phyloP scores from a whole-genome alignment of 306 rosid species.

The Vigna radiata region DNA sequence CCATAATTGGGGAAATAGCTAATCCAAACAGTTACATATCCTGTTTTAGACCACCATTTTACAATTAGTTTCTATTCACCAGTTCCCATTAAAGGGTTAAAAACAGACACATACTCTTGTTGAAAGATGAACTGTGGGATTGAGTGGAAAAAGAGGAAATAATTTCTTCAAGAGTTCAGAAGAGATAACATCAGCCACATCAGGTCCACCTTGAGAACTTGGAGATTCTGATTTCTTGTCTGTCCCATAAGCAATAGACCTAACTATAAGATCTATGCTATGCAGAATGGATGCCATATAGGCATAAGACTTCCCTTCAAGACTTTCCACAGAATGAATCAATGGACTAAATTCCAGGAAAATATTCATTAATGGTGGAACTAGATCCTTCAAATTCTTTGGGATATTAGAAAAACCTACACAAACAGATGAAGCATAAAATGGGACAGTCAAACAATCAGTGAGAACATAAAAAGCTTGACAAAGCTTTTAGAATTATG shows the following conservation, averaged over 20 bases:
- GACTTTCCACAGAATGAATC: conserved; percentile 49
- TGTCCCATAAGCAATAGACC: conserved; percentile 58
- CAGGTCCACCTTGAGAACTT: conserved; percentile 50
- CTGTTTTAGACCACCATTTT: conserved; percentile 23
- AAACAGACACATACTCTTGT: conserved; percentile 61
- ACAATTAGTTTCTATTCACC: conserved; percentile 28
- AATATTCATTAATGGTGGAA: conserved; percentile 71
- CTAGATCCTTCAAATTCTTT: conserved; percentile 64
- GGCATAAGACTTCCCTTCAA: conserved; percentile 69
- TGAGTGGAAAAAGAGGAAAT: conserved; percentile 69
- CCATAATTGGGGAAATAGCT: not conserved
- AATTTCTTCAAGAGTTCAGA: conserved; percentile 68
- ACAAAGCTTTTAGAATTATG: conserved; percentile 16
- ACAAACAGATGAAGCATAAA: conserved; percentile 48
- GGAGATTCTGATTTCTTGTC: conserved; percentile 50
- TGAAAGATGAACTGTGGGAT: conserved; percentile 50
- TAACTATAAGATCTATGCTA: conserved; percentile 68
- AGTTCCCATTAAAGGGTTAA: conserved; percentile 23
- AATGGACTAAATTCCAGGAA: conserved; percentile 71
- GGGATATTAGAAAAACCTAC: conserved; percentile 62
- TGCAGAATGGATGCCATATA: conserved; percentile 71
- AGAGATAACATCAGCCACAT: conserved; percentile 55
- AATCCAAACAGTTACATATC: conserved; percentile 30
- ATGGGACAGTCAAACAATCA: conserved; percentile 40
- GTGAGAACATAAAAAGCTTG: conserved; percentile 15